Evolutionary conservation across 805 yeast species (phyloP), one percentile per base, ranked within the genome.

Genomic region (Metschnikowia hibisci): DNA sequence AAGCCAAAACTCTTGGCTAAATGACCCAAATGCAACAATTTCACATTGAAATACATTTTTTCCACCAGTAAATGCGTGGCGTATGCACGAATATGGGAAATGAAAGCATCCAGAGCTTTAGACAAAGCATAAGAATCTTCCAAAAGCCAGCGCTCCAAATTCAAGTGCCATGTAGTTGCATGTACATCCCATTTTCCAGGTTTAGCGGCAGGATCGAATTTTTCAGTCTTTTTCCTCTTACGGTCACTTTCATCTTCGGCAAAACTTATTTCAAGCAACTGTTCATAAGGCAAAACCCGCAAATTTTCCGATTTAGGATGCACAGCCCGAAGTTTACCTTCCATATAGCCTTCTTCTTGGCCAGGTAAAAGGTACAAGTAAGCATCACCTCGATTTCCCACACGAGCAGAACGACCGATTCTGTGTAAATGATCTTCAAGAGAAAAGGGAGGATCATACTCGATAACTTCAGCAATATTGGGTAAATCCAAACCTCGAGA

Each of bases 401-500:
- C 96, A 68, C 99, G 82, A 7, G 99, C 99, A 10, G 98, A 89
- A 70, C 99, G 81, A 42, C 99, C 99, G 43, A 90, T 87, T 64
- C 99, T 77, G 64, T 93, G 99, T 45, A 93, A 70, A 73, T 93
- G 99, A 60, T 93, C 99, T 50, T 89, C 97, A 4, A 88, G 73
- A 1, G 93, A 77, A 58, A 91, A 90, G 4, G 99, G 96, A 2
- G 99, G 96, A 60, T 93, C 99, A 55, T 82, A 84, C 62, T 93
- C 99, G 14, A 93, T 73, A 26, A 93, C 96, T 37, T 83, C 79
- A 34, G 93, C 78, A 45, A 93, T 87, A 39, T 80, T 76, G 2
- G 96, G 96, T 44, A 93, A 69, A 71, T 93, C 99, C 49, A 93
- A 73, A 49, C 99, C 99, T 67, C 99, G 81, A 27, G 98, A 82